These are phyloP conservation scores for Diaporthe destruens DNA, from an alignment of 2,329 filamentous ascomycete genomes.

Conservation along the genomic window DNA sequence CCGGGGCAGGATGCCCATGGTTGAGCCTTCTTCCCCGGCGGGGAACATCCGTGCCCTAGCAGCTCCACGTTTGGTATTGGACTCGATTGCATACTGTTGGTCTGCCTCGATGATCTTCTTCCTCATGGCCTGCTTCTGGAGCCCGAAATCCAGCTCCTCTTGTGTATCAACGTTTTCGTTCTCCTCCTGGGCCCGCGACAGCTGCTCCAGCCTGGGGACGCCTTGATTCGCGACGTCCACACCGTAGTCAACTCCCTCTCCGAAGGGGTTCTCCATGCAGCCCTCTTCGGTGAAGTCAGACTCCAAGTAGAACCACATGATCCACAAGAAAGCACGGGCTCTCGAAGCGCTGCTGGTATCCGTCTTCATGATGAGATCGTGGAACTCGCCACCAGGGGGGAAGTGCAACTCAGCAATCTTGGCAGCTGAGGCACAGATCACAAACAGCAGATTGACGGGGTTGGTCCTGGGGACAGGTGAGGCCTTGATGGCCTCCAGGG, in stretches of 20 bases:
- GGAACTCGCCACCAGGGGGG: conserved; percentile 86
- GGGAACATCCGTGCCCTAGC: conserved; percentile 49
- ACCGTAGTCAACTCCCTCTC: conserved; percentile 75
- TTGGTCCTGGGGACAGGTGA: conserved; percentile 81
- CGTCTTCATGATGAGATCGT: conserved; percentile 94
- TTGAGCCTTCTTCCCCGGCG: conserved; percentile 63
- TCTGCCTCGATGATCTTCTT: conserved; percentile 82
- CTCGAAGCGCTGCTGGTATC: conserved; percentile 85
- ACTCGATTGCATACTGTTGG: conserved; percentile 74
- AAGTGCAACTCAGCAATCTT: conserved; percentile 97
- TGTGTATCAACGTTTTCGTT: conserved; percentile 81
- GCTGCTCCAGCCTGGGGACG: conserved; percentile 74
- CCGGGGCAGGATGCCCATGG: conserved; percentile 69
- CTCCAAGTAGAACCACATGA: conserved; percentile 99
- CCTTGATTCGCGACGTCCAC: conserved; percentile 75
- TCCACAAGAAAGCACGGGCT: conserved; percentile 91
- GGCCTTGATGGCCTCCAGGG: conserved; percentile 84
- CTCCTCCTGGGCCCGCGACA: conserved; percentile 75
- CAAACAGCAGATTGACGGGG: conserved; percentile 96
- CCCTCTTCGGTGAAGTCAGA: conserved; percentile 93
- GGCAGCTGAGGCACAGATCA: conserved; percentile 88
- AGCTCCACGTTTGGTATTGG: conserved; percentile 68
- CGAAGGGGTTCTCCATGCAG: conserved; percentile 92
- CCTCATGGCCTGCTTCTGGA: conserved; percentile 79
- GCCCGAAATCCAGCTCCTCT: conserved; percentile 78